Conservation (phyloP, 345 rosid species). For the Syzygium oleosum region DNA sequence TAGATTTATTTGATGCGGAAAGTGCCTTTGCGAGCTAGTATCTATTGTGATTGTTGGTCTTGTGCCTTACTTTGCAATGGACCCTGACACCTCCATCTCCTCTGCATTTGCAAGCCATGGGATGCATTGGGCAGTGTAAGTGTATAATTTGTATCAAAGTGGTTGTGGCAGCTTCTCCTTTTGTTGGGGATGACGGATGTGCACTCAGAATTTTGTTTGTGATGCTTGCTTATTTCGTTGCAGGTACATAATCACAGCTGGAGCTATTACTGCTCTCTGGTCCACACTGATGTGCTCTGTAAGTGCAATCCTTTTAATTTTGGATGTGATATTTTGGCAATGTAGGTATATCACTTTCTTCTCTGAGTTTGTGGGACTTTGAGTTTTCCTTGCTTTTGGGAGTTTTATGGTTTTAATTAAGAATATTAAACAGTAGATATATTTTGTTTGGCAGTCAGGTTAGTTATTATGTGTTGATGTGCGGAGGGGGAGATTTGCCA, state of each 20-base stretch:
- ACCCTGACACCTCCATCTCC: conserved; percentile 97
- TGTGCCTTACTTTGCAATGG: conserved; percentile 88
- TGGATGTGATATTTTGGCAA: too few species aligned
- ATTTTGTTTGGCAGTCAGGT: too few species aligned
- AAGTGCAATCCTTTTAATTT: too few species aligned
- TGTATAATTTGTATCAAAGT: not conserved
- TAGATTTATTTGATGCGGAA: not conserved
- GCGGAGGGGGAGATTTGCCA: too few species aligned
- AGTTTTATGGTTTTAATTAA: too few species aligned
- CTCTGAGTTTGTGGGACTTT: too few species aligned
- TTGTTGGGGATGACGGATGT: not conserved
- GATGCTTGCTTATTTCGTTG: conserved; percentile 6
- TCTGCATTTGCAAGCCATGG: conserved; percentile 84
- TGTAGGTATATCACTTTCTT: too few species aligned
- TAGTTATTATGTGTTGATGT: too few species aligned
- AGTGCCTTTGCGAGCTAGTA: conserved; percentile 11
- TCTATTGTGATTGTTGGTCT: conserved; percentile 86
- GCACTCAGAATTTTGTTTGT: not conserved
- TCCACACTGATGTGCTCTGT: conserved; percentile 74
- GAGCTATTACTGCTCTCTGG: conserved; percentile 94
- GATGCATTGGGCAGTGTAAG: conserved; percentile 99
- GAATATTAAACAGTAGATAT: too few species aligned
- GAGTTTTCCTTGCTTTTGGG: too few species aligned
- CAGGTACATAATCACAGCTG: conserved; percentile 77
- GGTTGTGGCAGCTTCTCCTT: not conserved